A percentile compares a stretch with the other conserved stretches of the same genome.
phyloP scores from a whole-genome alignment of 2,329 filamentous ascomycete species.

The Gaeumannomyces tritici region DNA sequence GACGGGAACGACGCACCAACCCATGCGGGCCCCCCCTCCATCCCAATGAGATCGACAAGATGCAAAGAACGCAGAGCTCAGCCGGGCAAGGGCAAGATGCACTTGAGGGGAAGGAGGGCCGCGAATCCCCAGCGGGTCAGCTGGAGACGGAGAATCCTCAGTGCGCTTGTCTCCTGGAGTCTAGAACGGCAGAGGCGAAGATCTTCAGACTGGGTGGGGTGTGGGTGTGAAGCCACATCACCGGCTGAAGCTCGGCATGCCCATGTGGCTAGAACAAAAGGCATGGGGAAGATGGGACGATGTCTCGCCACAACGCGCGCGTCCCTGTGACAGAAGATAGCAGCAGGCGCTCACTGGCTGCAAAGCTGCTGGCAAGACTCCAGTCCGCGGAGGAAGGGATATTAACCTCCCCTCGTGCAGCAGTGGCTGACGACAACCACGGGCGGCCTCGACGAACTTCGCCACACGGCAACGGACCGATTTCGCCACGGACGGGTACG shows the following conservation, averaged over 20 bases:
- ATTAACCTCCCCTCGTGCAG: neutral
- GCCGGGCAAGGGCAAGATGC: too few species aligned
- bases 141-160: too few species aligned
- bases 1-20: neutral
- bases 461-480: neutral
- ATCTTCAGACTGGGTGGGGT: too few species aligned
- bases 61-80: neutral
- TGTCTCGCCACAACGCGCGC: neutral
- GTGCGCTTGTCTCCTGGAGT: too few species aligned
- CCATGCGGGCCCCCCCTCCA: too few species aligned
- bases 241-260: neutral
- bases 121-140: too few species aligned
- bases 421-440: too few species aligned
- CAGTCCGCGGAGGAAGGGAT: neutral
- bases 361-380: neutral
- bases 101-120: neutral
- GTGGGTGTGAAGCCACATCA: neutral
- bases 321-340: neutral
- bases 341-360: neutral
- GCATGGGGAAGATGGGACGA: neutral
- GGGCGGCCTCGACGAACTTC: neutral
- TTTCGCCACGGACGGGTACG: too few species aligned
- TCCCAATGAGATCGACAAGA: too few species aligned
- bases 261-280: neutral
- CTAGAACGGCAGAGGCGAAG: too few species aligned